Base-by-base conservation (phyloP, 176 grass and related monocot genomes). In the Avena sativa region DNA sequence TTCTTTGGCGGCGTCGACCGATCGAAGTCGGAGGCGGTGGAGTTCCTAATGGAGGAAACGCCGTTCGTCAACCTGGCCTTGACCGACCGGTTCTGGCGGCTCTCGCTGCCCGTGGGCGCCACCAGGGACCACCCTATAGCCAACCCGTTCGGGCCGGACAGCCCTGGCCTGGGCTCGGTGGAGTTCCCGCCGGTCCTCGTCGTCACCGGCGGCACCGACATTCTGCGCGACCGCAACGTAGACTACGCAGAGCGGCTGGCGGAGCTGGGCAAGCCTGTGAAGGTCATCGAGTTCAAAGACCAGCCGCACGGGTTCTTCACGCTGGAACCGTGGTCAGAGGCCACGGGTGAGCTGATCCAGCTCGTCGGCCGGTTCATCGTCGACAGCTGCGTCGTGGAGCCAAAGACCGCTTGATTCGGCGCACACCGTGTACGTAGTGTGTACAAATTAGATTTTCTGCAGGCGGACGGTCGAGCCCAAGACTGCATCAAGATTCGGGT, bases 271-370 rank as follows among this genome's bases (percentile, higher is more conserved):
- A 98, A 95, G 88, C 88, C 96, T 11, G 88, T 92, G 66, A 76
- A 95, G 56, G 20, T 92, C 65, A 81, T 61, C 6, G 90, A 92
- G 86, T 95, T 95, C 92, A 34, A 74, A 28, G 82, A 80, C 59
- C 75, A 95, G 89, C 92, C 93, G 2, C 96, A 98, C 47, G 96
- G 96, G 36, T 98, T 98, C 91, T 98, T 94, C 74, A 95, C 92
- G 36, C 79, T 92, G 58, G 79, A 86, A 9, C 96, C 96, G 1
- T 87, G 86, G 59, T 95, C 92, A 76, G 84, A 91, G 67, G 26
- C 91, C 58, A 79, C 95, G 23, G 83, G 79, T 55, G 67, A 95
- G 88, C 78, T 98, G 23, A 93, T 98, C 91, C 76, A 16, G 9
- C 58, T 62, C 40, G 30, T 98, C 4, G 56, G 53, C 63, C 87